phyloP scores from a whole-genome alignment of 2,329 filamentous ascomycete species.

The Pyrenophora seminiperda region DNA sequence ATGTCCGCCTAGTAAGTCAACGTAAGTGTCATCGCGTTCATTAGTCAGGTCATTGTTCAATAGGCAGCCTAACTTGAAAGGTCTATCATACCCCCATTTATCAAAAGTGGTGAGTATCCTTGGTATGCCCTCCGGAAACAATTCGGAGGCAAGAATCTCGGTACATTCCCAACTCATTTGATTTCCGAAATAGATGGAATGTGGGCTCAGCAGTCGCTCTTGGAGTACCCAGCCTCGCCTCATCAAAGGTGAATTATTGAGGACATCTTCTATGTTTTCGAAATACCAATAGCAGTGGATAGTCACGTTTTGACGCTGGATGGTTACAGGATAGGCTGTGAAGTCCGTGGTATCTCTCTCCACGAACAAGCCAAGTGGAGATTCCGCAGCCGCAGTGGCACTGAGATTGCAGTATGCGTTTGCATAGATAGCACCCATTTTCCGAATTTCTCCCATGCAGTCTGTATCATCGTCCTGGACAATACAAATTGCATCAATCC shows the following conservation, averaged over 20 bases:
- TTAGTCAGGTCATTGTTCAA: not conserved
- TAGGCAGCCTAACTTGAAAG: not conserved
- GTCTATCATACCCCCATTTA: not conserved
- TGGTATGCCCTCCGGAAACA: not conserved
- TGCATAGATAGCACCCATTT: not conserved
- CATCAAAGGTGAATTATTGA: not conserved
- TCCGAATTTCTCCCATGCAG: not conserved
- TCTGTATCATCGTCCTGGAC: not conserved
- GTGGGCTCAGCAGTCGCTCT: constrained; percentile 2
- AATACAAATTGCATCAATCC: not conserved
- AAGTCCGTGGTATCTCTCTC: not conserved
- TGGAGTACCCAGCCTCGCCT: constrained; percentile 1
- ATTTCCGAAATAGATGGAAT: constrained; percentile 3
- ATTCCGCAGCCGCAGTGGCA: not conserved
- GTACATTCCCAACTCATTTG: constrained; percentile 4
- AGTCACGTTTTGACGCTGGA: not conserved
- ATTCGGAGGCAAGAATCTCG: not conserved
- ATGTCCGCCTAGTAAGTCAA: no score
- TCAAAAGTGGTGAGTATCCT: no score
- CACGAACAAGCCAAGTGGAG: not conserved
- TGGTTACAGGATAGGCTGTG: not conserved
- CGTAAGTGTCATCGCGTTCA: not conserved
- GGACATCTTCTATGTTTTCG: not conserved
- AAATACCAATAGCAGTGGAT: not conserved
- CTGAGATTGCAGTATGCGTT: not conserved